Evolutionary conservation across 2,329 filamentous ascomycete genomes (phyloP).

Genomic region (Venturia aucupariae): DNA sequence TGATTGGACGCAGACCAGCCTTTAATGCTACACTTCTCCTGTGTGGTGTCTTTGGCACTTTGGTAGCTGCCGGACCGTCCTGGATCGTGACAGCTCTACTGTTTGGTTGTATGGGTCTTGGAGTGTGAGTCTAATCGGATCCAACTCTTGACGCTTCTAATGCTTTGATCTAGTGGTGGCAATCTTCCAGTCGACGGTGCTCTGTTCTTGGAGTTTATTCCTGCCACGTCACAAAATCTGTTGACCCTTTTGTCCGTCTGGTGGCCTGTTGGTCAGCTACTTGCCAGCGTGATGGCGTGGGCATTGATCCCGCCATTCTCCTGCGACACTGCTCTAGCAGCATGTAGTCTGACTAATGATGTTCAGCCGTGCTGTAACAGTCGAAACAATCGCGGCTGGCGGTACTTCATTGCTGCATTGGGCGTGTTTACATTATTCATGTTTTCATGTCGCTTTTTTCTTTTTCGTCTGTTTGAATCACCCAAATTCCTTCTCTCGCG

Average conservation of each 20-base stretch:
- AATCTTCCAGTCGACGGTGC: slow-evolving; percentile 73
- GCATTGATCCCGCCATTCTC: slow-evolving; percentile 63
- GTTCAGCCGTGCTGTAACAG: slow-evolving; percentile 33
- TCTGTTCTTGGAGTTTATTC: slow-evolving; percentile 75
- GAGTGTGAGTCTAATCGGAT: slow-evolving; percentile 20
- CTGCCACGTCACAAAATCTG: slow-evolving; percentile 61
- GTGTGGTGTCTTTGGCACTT: slow-evolving; percentile 63
- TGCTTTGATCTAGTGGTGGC: slow-evolving; percentile 34
- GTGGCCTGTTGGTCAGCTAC: slow-evolving; percentile 77
- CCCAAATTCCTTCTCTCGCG: slow-evolving; percentile 72
- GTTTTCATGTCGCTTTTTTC: slow-evolving; percentile 68
- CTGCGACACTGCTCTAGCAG: slow-evolving; percentile 27
- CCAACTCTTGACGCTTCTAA: background rate
- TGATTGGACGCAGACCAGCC: slow-evolving; percentile 67
- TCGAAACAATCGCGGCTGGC: slow-evolving; percentile 61
- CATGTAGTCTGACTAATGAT: slow-evolving; percentile 24
- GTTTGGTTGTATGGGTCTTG: slow-evolving; percentile 36
- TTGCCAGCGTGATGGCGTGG: slow-evolving; percentile 56
- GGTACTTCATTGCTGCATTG: slow-evolving; percentile 61
- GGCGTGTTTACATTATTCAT: slow-evolving; percentile 65
- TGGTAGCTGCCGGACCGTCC: slow-evolving; percentile 55
- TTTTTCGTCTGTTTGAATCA: slow-evolving; percentile 77
- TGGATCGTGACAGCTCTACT: slow-evolving; percentile 45
- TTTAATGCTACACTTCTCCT: slow-evolving; percentile 75
- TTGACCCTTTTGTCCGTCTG: slow-evolving; percentile 74